Base-by-base conservation (phyloP, 202 grass and related monocot genomes). In the Musa balbisiana region DNA sequence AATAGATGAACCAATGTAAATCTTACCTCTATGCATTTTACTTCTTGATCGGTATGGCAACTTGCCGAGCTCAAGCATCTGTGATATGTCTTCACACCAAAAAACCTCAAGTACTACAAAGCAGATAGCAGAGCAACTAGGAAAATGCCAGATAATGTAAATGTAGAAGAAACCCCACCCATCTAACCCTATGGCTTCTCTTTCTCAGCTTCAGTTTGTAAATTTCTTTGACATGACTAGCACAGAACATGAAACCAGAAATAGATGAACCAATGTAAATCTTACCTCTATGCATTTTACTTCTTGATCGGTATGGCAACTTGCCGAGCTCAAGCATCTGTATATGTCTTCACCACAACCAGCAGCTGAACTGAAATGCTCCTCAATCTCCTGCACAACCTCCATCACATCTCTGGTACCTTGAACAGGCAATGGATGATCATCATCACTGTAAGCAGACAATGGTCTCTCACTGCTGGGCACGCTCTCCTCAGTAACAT, bases 41-140 rank as follows among this genome's bases (percentile, higher is more conserved):
- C 83, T 85, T 23, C 78, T 69, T 9, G 76, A 26, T 20, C 19
- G 73, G 62, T 82, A 84, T 50, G 79, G 87, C 74, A 84, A 51
- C 85, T 92, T 95, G 21, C 85, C 82, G 60, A 95, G 87, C 89
- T 99, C 91, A 52, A 99, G 91, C 51, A 90, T 71, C 73, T 24
- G 75, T 15, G n/a, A 83, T 43, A 95, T 83, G 54, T 90, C 91
- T 79, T 80, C 62, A 2, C 85, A n/a, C n/a, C n/a, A n/a, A n/a
- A n/a, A n/a, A n/a, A n/a, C n/a, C n/a, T n/a, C n/a, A n/a, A n/a
- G n/a, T n/a, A n/a, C n/a, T n/a, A n/a, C n/a, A n/a, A n/a, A n/a
- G n/a, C n/a, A n/a, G n/a, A n/a, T n/a, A n/a, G n/a, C n/a, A n/a
- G n/a, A n/a, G n/a, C n/a, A n/a, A n/a, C n/a, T n/a, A n/a, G n/a